Conservation (phyloP, 2,329 filamentous ascomycete species). For the Piedraia hortae region DNA sequence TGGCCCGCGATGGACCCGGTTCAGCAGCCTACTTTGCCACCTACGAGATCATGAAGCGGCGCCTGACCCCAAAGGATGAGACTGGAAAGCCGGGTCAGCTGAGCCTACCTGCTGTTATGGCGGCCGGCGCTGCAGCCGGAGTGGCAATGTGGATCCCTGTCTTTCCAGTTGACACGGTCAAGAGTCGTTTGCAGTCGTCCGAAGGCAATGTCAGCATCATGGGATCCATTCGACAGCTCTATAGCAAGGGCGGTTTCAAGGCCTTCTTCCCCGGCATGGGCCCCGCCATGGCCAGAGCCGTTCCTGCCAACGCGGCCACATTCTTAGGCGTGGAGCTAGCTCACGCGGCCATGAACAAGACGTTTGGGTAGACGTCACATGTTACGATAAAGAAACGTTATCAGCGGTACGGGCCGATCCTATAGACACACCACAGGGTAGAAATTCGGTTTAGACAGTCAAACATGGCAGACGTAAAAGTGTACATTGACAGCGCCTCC, state of each 20-base stretch:
- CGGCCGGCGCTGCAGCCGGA: conserved; percentile 69
- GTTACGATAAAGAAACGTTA: too few species aligned
- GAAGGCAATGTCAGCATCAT: conserved; percentile 60
- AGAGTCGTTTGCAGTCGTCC: conserved; percentile 75
- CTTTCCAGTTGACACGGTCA: conserved; percentile 92
- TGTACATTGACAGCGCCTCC: conserved; percentile 48
- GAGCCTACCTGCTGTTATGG: conserved; percentile 55
- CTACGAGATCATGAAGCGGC: conserved; percentile 85
- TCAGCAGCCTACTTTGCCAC: conserved; percentile 89
- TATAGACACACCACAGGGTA: too few species aligned
- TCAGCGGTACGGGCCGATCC: too few species aligned
- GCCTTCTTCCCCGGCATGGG: conserved; percentile 96
- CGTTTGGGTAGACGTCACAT: conserved; percentile 28
- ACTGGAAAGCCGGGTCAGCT: conserved; percentile 48
- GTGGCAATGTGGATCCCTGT: conserved; percentile 99
- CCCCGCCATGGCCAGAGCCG: conserved; percentile 70
- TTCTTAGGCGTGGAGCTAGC: conserved; percentile 70
- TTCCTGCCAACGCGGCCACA: conserved; percentile 88
- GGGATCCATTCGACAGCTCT: conserved; percentile 57
- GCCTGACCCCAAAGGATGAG: conserved; percentile 53
- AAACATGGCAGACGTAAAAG: too few species aligned
- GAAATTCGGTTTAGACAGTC: too few species aligned
- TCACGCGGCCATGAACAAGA: conserved; percentile 55
- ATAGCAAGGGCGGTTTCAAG: conserved; percentile 52
- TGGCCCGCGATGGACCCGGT: conserved; percentile 80